Conservation (phyloP, 2,329 filamentous ascomycete species). For the Colletotrichum sublineola region DNA sequence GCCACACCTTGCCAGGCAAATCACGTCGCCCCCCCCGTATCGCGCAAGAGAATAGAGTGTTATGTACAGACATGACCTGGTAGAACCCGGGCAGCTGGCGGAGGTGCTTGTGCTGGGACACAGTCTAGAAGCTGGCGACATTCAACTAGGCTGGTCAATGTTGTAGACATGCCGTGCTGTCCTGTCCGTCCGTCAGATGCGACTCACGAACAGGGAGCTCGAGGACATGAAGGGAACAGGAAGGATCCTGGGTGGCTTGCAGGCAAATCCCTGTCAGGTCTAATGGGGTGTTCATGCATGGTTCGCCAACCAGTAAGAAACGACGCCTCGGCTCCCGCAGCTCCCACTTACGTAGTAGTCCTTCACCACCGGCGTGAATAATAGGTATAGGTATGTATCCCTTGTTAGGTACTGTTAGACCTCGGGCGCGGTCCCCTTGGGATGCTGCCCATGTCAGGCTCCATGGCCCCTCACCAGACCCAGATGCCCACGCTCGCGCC, state of each 20-base stretch:
- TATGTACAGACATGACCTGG: neutral
- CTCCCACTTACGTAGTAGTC: neutral
- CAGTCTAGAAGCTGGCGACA: no score
- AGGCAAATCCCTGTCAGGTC: slow-evolving; percentile 27
- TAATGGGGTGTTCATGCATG: slow-evolving; percentile 9
- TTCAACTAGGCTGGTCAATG: neutral
- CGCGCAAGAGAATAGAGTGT: neutral
- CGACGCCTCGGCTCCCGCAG: slow-evolving; percentile 16
- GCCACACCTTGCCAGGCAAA: neutral
- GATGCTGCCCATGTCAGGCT: slow-evolving; percentile 20
- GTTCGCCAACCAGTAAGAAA: slow-evolving; percentile 6
- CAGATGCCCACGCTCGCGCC: neutral
- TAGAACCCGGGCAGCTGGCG: neutral
- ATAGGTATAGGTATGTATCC: no score
- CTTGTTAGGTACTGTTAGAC: neutral
- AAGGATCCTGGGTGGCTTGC: slow-evolving; percentile 7
- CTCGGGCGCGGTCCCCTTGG: slow-evolving; percentile 22
- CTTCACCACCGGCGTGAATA: no score
- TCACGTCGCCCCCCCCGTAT: neutral
- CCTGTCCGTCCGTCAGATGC: neutral
- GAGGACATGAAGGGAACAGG: neutral
- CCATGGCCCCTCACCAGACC: slow-evolving; percentile 24
- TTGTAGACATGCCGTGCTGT: neutral
- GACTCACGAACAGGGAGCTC: neutral
- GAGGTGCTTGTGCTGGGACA: neutral